These are phyloP conservation scores for Prunus padus DNA, from an alignment of 306 rosid species.

Conservation along the genomic window DNA sequence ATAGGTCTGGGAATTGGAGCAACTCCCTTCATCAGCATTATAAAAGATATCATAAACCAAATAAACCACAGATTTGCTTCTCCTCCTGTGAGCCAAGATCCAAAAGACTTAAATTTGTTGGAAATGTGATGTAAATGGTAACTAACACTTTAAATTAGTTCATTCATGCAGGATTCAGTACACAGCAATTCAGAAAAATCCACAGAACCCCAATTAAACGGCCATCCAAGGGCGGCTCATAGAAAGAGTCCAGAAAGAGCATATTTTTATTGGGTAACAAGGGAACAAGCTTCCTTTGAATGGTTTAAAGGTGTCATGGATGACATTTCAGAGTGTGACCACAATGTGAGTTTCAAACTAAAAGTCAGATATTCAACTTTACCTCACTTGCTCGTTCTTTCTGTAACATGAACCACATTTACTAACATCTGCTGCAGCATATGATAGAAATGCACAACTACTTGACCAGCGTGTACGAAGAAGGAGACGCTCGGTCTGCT, in stretches of 20 bases:
- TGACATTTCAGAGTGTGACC: conserved; percentile 78
- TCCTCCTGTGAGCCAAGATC: conserved; percentile 38
- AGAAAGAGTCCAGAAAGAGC: conserved; percentile 70
- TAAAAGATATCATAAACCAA: conserved; percentile 68
- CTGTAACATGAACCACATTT: conserved; percentile 5
- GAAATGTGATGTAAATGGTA: not conserved
- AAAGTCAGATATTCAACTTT: not conserved
- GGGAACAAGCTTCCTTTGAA: conserved; percentile 92
- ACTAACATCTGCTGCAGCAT: conserved; percentile 46
- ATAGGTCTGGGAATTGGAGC: conserved; percentile 94
- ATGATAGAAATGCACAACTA: conserved; percentile 92
- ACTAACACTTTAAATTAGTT: conserved; percentile 4
- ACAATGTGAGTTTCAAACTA: conserved; percentile 47
- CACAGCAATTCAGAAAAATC: not conserved
- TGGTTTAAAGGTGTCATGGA: conserved; percentile 99
- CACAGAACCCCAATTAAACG: not conserved
- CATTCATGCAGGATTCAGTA: conserved; percentile 26
- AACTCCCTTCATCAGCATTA: conserved; percentile 88
- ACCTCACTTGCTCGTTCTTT: conserved; percentile 6
- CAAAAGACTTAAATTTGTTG: not conserved
- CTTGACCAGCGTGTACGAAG: conserved; percentile 86
- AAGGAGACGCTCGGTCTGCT: conserved; percentile 91
- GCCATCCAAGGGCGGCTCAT: conserved; percentile 7
- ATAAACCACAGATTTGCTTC: conserved; percentile 31
- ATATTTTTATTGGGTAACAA: conserved; percentile 92